Evolutionary conservation across 176 grass and related monocot species (phyloP).

Genomic region (bread wheat (Triticum aestivum)): IWGSC_CS_RefSeq_v2.1 NC_057799.1:437372824-437373323

Average conservation of each 20-base stretch:
- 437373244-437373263: slow-evolving; percentile 94
- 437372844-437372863: too few species aligned
- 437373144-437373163: not conserved
- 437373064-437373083: slow-evolving; percentile 32
- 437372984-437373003: not conserved
- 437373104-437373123: not conserved
- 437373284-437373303: slow-evolving; percentile 86
- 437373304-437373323: slow-evolving; percentile 74
- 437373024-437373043: not conserved
- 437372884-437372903: not conserved
- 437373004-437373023: too few species aligned
- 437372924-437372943: not conserved
- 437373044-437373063: not conserved
- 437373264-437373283: slow-evolving; percentile 84
- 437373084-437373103: not conserved
- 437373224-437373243: slow-evolving; percentile 77
- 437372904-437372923: slow-evolving; percentile 14
- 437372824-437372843: too few species aligned
- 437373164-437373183: slow-evolving; percentile 30
- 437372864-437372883: not conserved
- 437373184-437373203: slow-evolving; percentile 63
- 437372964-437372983: slow-evolving; percentile 4
- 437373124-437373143: not conserved
- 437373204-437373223: slow-evolving; percentile 74
- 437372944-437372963: not conserved